These are phyloP conservation scores for Coniella lustricola DNA, from an alignment of 2,329 filamentous ascomycete species.

Conservation along the genomic window DNA sequence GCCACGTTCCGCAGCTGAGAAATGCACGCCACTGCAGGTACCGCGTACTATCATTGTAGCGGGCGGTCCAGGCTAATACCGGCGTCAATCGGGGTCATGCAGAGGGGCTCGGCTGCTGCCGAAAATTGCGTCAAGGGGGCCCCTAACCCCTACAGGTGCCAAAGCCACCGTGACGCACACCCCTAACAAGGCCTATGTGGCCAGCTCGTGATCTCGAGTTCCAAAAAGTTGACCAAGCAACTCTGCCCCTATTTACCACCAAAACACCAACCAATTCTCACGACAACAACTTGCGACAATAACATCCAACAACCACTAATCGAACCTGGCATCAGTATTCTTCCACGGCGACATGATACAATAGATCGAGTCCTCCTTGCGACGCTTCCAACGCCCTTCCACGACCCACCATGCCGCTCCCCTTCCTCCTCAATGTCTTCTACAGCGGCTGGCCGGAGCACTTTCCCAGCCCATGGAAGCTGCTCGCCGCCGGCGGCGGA, in stretches of 20 bases:
- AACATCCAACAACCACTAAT: not conserved
- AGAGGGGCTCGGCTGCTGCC: constrained; percentile 8
- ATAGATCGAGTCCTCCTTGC: constrained; percentile 2
- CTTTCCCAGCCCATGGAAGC: constrained; percentile 35
- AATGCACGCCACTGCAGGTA: not conserved
- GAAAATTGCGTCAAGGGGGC: not conserved
- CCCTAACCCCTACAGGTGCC: not conserved
- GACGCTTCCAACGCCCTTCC: constrained; percentile 5
- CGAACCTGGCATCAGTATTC: not conserved
- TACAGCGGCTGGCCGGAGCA: constrained; percentile 43
- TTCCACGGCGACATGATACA: constrained; percentile 10
- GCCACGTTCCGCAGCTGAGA: not conserved
- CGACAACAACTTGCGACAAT: not conserved
- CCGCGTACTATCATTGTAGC: too few relatives aligned
- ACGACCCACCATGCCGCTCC: constrained; percentile 44
- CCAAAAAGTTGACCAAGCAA: not conserved
- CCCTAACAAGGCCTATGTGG: not conserved
- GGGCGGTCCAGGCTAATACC: too few relatives aligned
- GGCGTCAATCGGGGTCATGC: not conserved
- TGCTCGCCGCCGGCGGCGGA: constrained; percentile 33
- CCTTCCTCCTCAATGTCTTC: constrained; percentile 40
- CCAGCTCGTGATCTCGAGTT: constrained; percentile 8
- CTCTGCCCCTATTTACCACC: too few relatives aligned
- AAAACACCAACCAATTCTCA: too few relatives aligned
- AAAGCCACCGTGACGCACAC: constrained; percentile 10